phyloP scores from a whole-genome alignment of 2,329 filamentous ascomycete species.

The Venturia effusa region DNA sequence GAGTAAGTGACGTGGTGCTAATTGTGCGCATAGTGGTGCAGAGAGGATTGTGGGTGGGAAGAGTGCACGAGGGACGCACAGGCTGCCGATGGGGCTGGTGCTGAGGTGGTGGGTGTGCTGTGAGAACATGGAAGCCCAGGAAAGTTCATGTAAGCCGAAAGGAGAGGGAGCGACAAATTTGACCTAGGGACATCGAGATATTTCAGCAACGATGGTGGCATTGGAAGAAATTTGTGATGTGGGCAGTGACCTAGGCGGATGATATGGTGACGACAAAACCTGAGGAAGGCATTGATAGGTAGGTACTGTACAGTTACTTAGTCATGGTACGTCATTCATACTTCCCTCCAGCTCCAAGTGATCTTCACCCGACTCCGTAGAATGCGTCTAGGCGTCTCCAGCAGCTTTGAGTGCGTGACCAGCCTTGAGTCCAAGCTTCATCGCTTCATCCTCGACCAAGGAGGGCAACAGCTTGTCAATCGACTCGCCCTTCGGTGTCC shows the following conservation, averaged over 20 bases:
- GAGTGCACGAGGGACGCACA: background rate
- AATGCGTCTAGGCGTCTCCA: constrained; percentile 1
- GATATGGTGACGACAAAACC: background rate
- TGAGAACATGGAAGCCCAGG: no score
- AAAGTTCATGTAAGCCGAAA: no score
- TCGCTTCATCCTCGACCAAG: constrained; percentile 9
- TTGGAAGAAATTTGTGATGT: background rate
- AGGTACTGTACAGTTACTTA: background rate
- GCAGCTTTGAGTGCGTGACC: constrained; percentile 8
- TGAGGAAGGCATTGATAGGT: background rate
- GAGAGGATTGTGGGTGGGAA: background rate
- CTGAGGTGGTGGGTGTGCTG: background rate
- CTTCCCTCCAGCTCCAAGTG: background rate
- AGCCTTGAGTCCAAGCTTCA: constrained; percentile 9
- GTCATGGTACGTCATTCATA: background rate
- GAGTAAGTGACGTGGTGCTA: background rate
- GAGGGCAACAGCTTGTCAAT: constrained; percentile 4
- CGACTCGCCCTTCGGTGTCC: constrained; percentile 19
- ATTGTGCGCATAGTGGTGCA: background rate
- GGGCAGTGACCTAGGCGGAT: background rate
- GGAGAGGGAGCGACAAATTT: no score
- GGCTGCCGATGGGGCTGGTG: background rate
- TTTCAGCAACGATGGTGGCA: background rate
- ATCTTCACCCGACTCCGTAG: background rate
- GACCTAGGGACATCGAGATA: no score